Percentiles rank a stretch among this genome's conserved stretches.
phyloP scores from a whole-genome alignment of 2,329 filamentous ascomycete genomes.

The Colletotrichum limetticola region DNA sequence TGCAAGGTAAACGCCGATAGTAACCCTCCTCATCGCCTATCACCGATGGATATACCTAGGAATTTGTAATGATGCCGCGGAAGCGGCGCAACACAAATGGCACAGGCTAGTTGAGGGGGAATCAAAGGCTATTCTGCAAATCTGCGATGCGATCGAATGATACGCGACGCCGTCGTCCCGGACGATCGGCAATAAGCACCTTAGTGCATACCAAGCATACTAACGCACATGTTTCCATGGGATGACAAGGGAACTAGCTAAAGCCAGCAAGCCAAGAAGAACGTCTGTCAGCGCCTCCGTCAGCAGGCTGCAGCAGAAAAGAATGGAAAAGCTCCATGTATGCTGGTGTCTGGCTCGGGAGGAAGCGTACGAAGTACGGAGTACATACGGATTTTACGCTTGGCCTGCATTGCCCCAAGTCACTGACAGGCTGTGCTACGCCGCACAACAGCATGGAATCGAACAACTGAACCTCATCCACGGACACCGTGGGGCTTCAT shows the following conservation, averaged over 20 bases:
- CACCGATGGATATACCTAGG: neutral
- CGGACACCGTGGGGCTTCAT: neutral
- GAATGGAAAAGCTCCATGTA: neutral
- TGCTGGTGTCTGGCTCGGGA: neutral
- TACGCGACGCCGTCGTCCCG: neutral
- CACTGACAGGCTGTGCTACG: neutral
- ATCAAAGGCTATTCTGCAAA: neutral
- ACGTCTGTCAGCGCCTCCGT: neutral
- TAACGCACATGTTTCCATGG: neutral
- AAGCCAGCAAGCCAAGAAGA: neutral
- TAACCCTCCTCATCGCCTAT: neutral
- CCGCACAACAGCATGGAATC: neutral
- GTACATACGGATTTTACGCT: neutral
- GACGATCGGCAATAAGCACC: conserved; percentile 25
- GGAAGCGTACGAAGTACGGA: neutral
- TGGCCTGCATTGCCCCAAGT: neutral
- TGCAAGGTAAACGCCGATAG: conserved; percentile 14
- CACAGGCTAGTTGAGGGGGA: neutral
- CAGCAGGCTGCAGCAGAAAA: conserved; percentile 20
- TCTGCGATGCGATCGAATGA: neutral
- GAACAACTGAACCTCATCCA: neutral
- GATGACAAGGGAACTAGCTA: neutral
- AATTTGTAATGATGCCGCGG: conserved; percentile 9
- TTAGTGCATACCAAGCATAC: neutral
- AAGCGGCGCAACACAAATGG: neutral